Base-by-base conservation (phyloP, 2,329 filamentous ascomycete species). In the Pleurostoma richardsiae region DNA sequence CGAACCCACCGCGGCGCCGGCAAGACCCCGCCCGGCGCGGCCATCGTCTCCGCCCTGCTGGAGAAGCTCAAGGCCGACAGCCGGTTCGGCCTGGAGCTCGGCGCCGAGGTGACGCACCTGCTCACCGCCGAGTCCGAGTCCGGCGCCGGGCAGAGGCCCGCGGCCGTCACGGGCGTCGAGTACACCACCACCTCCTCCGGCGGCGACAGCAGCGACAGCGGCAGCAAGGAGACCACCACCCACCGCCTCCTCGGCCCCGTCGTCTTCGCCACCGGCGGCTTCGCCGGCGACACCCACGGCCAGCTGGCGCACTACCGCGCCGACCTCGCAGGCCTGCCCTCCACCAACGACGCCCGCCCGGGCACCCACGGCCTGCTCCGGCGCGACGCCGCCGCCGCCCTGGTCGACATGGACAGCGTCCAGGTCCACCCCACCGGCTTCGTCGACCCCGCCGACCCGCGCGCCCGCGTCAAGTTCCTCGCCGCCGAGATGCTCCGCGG, bases 351-450 rank as follows among this genome's bases (percentile, higher is more conserved):
- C 10, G 71, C 76, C 2, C 64, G 75, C 0, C 74, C 79, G 0
- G 80, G 77, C 0, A 69, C 77, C 2, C 79, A 83, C 46, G 56
- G 56, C 1, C 53, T 77, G 0, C 62, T 77, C 0, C 54, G 40
- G 39, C 10, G 62, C 0, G 58, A 58, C 1, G 60, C 67, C 1
- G 69, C 68, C 11, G 72, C 72, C 4, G 62, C 62, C 30, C 58
- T 76, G 10, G 63, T 77, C 39, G 74, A 77, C 29, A 77, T 77
- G 74, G 70, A 74, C 40, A 70, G 68, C 48, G 79, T 86, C 3
- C 82, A 86, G 59, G 71, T 85, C 4, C 82, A 86, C 52, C 82
- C 82, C 3, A 84, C 82, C 0, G 79, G 80, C 0, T 85, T 86
- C 55, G 66, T 85, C 5, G 80, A 84, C 51, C 73, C 74, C 0